Evolutionary conservation across 805 yeast species (phyloP).

Genomic region (Saccharomyces cerevisiae): DNA sequence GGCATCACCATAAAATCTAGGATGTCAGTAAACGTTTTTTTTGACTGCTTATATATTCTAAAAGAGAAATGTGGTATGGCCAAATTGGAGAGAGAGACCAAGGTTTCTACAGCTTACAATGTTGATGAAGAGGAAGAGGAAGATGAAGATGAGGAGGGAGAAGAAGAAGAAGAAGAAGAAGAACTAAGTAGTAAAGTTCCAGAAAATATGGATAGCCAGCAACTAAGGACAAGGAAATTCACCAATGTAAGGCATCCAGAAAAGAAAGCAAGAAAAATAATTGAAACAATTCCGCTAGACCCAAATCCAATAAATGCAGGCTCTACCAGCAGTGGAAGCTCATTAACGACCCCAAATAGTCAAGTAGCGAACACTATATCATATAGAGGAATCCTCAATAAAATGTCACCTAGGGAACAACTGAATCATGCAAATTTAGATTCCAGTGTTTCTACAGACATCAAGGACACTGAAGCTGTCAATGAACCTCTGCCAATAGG

Average conservation of each 20-base stretch:
- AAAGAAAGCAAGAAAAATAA: constrained; percentile 63
- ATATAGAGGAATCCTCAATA: constrained; percentile 13
- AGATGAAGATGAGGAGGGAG: constrained; percentile 20
- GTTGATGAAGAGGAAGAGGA: constrained; percentile 28
- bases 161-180: background rate
- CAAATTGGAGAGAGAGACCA: constrained; percentile 39
- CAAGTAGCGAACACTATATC: constrained; percentile 15
- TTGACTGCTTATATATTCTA: constrained; percentile 79
- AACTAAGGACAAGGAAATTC: constrained; percentile 28
- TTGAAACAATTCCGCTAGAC: constrained; percentile 71
- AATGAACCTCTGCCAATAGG: constrained; percentile 1
- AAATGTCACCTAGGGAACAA: constrained; percentile 12
- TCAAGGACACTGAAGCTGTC: background rate
- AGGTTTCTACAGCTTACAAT: constrained; percentile 2
- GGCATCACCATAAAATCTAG: constrained; percentile 63
- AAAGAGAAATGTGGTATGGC: constrained; percentile 86
- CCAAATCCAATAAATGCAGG: constrained; percentile 60
- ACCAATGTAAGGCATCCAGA: constrained; percentile 57
- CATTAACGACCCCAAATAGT: constrained; percentile 11
- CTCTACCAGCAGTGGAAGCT: constrained; percentile 11
- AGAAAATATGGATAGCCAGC: background rate
- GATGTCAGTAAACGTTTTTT: constrained; percentile 87
- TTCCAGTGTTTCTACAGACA: background rate
- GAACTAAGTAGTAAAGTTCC: background rate
- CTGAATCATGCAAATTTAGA: background rate